Percentiles rank a stretch among this genome's conserved stretches.
Conservation (phyloP, 2,329 filamentous ascomycete genomes). For the Fusarium falciforme region DNA sequence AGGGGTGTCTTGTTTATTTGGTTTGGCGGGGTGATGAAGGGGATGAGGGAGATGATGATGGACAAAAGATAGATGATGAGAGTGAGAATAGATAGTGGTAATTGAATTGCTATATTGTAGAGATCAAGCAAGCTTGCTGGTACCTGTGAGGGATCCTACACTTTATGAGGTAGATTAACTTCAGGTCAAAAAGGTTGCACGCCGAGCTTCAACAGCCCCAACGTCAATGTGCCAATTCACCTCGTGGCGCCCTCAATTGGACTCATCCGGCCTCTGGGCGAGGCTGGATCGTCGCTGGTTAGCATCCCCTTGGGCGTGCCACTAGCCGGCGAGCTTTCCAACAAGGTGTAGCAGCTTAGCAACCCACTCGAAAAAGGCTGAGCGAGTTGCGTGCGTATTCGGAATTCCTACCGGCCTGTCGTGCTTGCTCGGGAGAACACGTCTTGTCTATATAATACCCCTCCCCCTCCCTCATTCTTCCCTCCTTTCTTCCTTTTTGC, state of each 20-base stretch:
- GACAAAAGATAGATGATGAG: not conserved
- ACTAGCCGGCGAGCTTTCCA: constrained; percentile 12
- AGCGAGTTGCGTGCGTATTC: not conserved
- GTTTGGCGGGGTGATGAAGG: constrained; percentile 26
- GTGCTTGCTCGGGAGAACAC: not conserved
- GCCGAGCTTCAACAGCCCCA: constrained; percentile 30
- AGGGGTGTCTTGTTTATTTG: constrained; percentile 14
- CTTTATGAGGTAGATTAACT: not conserved
- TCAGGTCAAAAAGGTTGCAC: not conserved
- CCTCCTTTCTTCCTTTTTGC: not conserved
- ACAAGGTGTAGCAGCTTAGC: constrained; percentile 24
- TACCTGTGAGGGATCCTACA: not conserved
- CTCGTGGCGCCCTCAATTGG: constrained; percentile 27
- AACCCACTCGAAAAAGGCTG: constrained; percentile 8
- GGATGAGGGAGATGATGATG: not conserved
- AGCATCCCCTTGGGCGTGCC: constrained; percentile 12
- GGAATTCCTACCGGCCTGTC: not conserved
- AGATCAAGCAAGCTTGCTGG: not conserved
- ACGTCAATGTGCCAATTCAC: constrained; percentile 17
- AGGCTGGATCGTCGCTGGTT: constrained; percentile 21
- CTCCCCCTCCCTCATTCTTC: not conserved
- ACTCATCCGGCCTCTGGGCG: not conserved
- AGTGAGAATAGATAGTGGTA: not conserved
- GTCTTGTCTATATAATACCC: constrained; percentile 35
- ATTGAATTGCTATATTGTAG: not conserved